Conservation (phyloP, 495 filamentous ascomycete genomes). For the Xeromyces bisporus region DNA sequence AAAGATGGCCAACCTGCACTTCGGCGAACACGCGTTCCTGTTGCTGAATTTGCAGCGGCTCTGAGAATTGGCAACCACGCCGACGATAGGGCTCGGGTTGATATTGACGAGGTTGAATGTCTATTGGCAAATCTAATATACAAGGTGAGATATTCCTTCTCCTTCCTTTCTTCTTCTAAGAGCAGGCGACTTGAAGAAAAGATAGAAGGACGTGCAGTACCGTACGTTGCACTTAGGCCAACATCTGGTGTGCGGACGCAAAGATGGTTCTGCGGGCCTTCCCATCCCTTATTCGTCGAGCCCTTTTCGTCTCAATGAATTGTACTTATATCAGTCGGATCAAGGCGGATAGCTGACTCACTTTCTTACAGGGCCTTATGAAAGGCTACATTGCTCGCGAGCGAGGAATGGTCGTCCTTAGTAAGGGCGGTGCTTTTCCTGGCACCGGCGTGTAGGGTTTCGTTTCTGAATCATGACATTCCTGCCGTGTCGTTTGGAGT, state of each 20-base stretch:
- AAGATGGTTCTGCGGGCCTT: too few species aligned
- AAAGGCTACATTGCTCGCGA: conserved; percentile 96
- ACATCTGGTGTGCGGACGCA: too few species aligned
- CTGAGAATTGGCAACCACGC: conserved; percentile 33
- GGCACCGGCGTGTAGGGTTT: conserved; percentile 64
- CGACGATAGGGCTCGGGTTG: conserved; percentile 46
- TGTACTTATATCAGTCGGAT: too few species aligned
- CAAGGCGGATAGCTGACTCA: conserved; percentile 5
- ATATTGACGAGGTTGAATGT: conserved; percentile 91
- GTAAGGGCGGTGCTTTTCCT: conserved; percentile 80
- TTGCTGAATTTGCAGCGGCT: conserved; percentile 61
- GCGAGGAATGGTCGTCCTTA: conserved; percentile 73
- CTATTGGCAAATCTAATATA: conserved; percentile 89
- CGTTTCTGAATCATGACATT: neutral
- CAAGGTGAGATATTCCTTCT: conserved; percentile 43
- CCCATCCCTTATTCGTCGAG: too few species aligned
- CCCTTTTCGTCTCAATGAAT: too few species aligned
- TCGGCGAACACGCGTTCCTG: conserved; percentile 58
- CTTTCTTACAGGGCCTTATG: conserved; percentile 55
- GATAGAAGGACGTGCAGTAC: too few species aligned
- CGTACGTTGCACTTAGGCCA: too few species aligned
- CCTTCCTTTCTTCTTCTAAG: neutral
- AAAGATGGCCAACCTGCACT: conserved; percentile 47
- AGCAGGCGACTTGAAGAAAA: too few species aligned
- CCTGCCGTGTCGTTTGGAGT: neutral